phyloP scores from a whole-genome alignment of 2,329 filamentous ascomycete genomes.

The Epichloe gansuensis region DNA sequence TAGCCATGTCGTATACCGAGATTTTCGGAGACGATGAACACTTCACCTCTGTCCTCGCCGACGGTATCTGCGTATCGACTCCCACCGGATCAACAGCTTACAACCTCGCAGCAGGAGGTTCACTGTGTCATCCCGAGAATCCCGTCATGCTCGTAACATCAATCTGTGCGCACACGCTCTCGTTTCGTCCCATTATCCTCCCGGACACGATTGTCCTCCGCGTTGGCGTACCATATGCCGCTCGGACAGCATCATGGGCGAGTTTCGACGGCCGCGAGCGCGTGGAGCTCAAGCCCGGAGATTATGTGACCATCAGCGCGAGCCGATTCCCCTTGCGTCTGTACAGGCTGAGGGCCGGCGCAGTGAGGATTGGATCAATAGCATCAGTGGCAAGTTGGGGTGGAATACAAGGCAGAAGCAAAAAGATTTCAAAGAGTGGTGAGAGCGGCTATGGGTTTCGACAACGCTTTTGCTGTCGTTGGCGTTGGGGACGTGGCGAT shows the following conservation, averaged over 20 bases:
- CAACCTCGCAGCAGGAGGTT: slow-evolving; percentile 90
- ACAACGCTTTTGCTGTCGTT: too few relatives aligned
- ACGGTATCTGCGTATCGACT: slow-evolving; percentile 87
- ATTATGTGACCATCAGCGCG: slow-evolving; percentile 77
- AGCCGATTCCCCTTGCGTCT: slow-evolving; percentile 65
- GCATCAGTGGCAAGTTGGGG: slow-evolving; percentile 64
- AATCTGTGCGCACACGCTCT: slow-evolving; percentile 89
- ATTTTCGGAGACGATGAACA: slow-evolving; percentile 92
- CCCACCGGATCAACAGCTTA: slow-evolving; percentile 93
- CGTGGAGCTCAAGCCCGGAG: slow-evolving; percentile 63
- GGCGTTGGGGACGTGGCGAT: too few relatives aligned
- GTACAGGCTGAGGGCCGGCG: slow-evolving; percentile 58
- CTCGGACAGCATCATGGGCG: slow-evolving; percentile 84
- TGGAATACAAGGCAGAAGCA: slow-evolving; percentile 75
- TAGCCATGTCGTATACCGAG: slow-evolving; percentile 83
- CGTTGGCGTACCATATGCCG: slow-evolving; percentile 88
- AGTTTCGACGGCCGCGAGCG: slow-evolving; percentile 92
- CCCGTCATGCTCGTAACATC: slow-evolving; percentile 90
- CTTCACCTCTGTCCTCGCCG: slow-evolving; percentile 85
- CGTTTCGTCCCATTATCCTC: slow-evolving; percentile 90
- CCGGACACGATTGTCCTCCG: slow-evolving; percentile 92
- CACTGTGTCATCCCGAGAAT: slow-evolving; percentile 89
- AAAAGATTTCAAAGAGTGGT: slow-evolving; percentile 45
- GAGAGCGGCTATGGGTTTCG: not conserved
- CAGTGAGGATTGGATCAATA: slow-evolving; percentile 73